Evolutionary conservation across 768 basidiomycete genomes (phyloP).

Genomic region (Collybia nuda): DNA sequence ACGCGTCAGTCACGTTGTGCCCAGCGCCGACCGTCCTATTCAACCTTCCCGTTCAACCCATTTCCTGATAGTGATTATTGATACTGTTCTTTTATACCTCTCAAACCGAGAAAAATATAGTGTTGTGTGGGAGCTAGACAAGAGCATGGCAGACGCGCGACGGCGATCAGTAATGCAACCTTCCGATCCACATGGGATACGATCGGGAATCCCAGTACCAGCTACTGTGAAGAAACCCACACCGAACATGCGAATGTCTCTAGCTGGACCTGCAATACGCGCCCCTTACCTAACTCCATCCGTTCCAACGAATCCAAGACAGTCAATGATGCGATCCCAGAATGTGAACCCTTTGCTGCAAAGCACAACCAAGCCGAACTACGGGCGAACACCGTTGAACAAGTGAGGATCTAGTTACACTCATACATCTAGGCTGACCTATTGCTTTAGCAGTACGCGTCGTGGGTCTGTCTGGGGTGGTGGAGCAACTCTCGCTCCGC

Average conservation of each 20-base stretch:
- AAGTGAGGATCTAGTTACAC: slow-evolving; percentile 41
- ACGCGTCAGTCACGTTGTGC: slow-evolving; percentile 31
- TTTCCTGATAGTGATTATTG: no score
- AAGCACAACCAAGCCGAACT: slow-evolving; percentile 65
- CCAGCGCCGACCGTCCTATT: background rate
- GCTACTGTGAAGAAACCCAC: slow-evolving; percentile 72
- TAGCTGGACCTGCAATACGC: slow-evolving; percentile 74
- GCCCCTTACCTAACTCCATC: slow-evolving; percentile 44
- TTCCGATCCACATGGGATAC: slow-evolving; percentile 45
- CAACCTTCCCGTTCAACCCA: no score
- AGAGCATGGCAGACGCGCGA: slow-evolving; percentile 35
- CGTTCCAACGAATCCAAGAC: slow-evolving; percentile 56
- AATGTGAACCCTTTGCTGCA: slow-evolving; percentile 65
- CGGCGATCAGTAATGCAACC: slow-evolving; percentile 63
- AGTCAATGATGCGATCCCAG: slow-evolving; percentile 70
- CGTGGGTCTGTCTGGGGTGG: slow-evolving; percentile 77
- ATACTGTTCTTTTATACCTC: no score
- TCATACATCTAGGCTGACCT: slow-evolving; percentile 4
- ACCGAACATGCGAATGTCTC: slow-evolving; percentile 61
- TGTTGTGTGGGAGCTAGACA: background rate
- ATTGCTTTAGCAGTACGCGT: slow-evolving; percentile 55
- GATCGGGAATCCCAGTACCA: slow-evolving; percentile 74
- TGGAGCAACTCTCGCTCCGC: slow-evolving; percentile 44
- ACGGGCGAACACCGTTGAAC: slow-evolving; percentile 74
- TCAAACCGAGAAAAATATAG: no score